A percentile compares a stretch with the other conserved stretches of the same genome.
These are phyloP conservation scores for Pterocarpus santalinus DNA, from an alignment of 306 rosid species.

Conservation along the genomic window DNA sequence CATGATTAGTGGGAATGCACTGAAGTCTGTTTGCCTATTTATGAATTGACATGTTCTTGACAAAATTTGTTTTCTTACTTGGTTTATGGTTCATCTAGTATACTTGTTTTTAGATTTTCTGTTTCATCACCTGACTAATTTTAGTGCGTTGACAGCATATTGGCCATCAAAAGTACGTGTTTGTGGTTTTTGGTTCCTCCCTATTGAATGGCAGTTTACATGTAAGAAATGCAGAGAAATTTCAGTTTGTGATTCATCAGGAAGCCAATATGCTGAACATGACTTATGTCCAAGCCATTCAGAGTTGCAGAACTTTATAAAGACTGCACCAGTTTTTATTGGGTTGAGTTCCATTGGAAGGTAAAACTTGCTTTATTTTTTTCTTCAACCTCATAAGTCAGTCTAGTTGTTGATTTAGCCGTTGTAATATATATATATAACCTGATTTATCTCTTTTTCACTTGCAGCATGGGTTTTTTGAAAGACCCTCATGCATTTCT, in stretches of 20 bases:
- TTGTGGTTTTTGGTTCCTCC: slow-evolving; percentile 91
- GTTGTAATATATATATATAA: slow-evolving; percentile 16
- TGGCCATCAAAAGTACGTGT: slow-evolving; percentile 76
- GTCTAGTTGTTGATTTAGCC: slow-evolving; percentile 11
- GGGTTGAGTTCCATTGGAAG: slow-evolving; percentile 88
- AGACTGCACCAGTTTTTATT: slow-evolving; percentile 66
- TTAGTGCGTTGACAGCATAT: slow-evolving; percentile 62
- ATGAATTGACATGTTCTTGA: slow-evolving; percentile 7
- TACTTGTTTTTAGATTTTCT: slow-evolving; percentile 8
- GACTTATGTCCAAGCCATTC: slow-evolving; percentile 66
- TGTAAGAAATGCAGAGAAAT: slow-evolving; percentile 72
- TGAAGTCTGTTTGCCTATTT: not conserved
- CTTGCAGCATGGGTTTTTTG: slow-evolving; percentile 85
- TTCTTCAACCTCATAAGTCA: slow-evolving; percentile 21
- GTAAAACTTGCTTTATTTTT: slow-evolving; percentile 52
- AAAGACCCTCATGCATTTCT: slow-evolving; percentile 70
- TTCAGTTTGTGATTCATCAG: slow-evolving; percentile 49
- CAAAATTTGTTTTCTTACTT: slow-evolving; percentile 18
- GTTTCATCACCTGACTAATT: slow-evolving; percentile 36
- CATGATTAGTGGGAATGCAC: not conserved
- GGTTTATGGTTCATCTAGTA: slow-evolving; percentile 22
- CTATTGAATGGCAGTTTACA: slow-evolving; percentile 81
- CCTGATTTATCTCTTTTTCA: slow-evolving; percentile 32
- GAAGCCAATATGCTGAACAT: slow-evolving; percentile 45
- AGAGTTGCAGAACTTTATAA: slow-evolving; percentile 63